These are phyloP conservation scores for Golubevia sp. DNA, from an alignment of 1,284 basidiomycete genomes.

Conservation along the genomic window DNA sequence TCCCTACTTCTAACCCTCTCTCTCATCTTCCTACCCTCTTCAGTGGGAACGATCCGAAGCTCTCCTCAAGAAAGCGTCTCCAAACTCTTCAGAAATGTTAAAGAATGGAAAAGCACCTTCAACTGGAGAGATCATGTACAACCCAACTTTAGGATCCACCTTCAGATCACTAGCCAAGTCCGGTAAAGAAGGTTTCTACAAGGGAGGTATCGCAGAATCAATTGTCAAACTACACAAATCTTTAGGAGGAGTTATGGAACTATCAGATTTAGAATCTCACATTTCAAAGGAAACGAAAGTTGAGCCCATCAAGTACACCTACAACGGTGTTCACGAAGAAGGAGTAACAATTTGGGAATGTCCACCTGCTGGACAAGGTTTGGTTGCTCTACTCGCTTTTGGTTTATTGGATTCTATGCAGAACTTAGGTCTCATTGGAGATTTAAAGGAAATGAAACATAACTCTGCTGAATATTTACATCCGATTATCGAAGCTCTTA, in stretches of 20 bases:
- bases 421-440: constrained; percentile 72
- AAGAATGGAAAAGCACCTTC: constrained; percentile 72
- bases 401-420: constrained; percentile 88
- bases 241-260: constrained; percentile 85
- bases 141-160: constrained; percentile 78
- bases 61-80: constrained; percentile 78
- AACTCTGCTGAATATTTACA: constrained; percentile 88
- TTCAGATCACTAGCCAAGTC: constrained; percentile 78
- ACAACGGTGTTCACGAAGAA: constrained; percentile 77
- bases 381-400: constrained; percentile 88
- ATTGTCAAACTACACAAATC: constrained; percentile 76
- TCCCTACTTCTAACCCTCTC: constrained; percentile 57
- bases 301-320: constrained; percentile 87
- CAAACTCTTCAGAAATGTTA: constrained; percentile 81
- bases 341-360: constrained; percentile 68
- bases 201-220: constrained; percentile 81
- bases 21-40: neutral
- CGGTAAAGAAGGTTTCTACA: constrained; percentile 90
- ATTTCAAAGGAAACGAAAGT: constrained; percentile 71
- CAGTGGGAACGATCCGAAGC: constrained; percentile 78
- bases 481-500: constrained; percentile 77
- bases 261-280: constrained; percentile 83
- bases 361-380: constrained; percentile 92
- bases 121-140: constrained; percentile 60
- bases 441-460: constrained; percentile 79